A percentile compares a stretch with the other conserved stretches of the same genome.
These are phyloP conservation scores for Raphanus hybrid DNA, from an alignment of 441 rosid species.

Conservation along the genomic window DNA sequence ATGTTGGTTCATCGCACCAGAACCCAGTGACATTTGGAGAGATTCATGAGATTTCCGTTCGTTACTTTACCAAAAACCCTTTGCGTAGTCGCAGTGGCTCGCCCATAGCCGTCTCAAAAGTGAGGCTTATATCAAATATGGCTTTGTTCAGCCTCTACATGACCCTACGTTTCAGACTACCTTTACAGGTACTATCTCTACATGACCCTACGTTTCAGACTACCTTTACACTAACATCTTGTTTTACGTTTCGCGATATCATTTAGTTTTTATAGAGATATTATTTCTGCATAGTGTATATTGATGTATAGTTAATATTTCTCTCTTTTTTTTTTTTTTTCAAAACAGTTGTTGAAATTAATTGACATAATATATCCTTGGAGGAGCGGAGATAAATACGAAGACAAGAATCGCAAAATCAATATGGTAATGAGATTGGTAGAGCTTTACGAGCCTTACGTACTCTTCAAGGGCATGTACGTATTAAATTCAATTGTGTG, in stretches of 20 bases:
- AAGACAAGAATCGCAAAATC: neutral
- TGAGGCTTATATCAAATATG: neutral
- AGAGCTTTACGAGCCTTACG: slow-evolving; percentile 8
- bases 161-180: neutral
- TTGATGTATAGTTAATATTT: neutral
- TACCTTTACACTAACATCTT: neutral
- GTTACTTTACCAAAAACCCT: neutral
- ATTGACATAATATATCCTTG: neutral
- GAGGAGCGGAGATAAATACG: neutral
- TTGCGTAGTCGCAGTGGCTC: slow-evolving; percentile 3
- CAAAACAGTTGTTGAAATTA: neutral
- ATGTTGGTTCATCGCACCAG: slow-evolving; percentile 2
- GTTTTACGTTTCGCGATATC: neutral
- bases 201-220: neutral
- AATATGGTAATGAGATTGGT: neutral
- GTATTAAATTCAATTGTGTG: neutral
- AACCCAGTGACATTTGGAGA: slow-evolving; percentile 1
- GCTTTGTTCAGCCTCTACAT: neutral
- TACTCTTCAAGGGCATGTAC: neutral
- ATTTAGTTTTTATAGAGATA: neutral
- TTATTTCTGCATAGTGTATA: neutral
- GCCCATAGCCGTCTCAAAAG: neutral
- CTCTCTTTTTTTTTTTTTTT: neutral
- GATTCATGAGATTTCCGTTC: neutral
- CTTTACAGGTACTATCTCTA: slow-evolving; percentile 1